A percentile compares a stretch with the other conserved stretches of the same genome.
Conservation (phyloP, 306 rosid genomes). For the Fagus sylvatica region DNA sequence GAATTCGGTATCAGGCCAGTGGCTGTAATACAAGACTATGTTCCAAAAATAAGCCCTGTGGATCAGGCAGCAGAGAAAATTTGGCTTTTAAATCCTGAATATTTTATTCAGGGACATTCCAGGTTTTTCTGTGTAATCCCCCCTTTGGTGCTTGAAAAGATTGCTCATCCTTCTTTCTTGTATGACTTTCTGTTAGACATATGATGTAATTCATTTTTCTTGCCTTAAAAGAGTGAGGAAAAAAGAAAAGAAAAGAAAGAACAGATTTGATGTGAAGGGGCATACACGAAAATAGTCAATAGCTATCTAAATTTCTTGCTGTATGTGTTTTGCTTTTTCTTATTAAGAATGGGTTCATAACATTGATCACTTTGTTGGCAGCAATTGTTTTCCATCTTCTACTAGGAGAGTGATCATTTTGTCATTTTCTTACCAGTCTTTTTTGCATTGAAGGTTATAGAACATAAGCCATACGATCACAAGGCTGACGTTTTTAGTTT, state of each 20-base stretch:
- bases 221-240: background rate
- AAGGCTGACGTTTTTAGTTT: conserved; percentile 99
- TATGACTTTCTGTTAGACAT: background rate
- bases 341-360: background rate
- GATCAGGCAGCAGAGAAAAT: background rate
- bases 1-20: background rate
- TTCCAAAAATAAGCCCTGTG: background rate
- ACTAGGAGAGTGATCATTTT: conserved; percentile 29
- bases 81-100: background rate
- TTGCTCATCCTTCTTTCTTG: background rate
- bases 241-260: background rate
- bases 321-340: conserved; percentile 6
- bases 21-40: background rate
- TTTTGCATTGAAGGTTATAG: conserved; percentile 90
- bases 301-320: conserved; percentile 7
- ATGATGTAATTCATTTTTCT: background rate
- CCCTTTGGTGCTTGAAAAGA: background rate
- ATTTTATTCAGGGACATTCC: background rate
- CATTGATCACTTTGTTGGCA: conserved; percentile 1
- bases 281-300: background rate
- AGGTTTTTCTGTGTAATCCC: too few relatives aligned
- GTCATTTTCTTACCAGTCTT: conserved; percentile 54
- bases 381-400: conserved; percentile 2
- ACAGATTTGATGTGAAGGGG: background rate
- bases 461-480: conserved; percentile 97